phyloP scores from a whole-genome alignment of 345 rosid genomes.

The Chamaenerion angustifolium region DNA sequence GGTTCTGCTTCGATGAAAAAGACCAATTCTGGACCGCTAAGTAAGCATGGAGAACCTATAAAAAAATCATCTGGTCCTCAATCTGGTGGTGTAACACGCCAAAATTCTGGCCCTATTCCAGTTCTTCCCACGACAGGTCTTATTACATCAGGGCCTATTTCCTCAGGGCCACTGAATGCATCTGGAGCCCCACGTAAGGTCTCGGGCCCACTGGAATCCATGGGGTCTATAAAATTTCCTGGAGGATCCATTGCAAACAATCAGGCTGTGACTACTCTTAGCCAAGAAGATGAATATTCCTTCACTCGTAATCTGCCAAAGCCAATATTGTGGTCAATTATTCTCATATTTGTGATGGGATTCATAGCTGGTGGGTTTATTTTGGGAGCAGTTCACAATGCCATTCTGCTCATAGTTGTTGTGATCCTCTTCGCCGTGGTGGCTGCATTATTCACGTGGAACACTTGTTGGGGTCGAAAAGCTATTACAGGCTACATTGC shows the following conservation, averaged over 20 bases:
- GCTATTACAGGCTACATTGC: conserved; percentile 63
- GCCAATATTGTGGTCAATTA: conserved; percentile 55
- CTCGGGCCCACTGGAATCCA: conserved; percentile 85
- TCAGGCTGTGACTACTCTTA: conserved; percentile 63
- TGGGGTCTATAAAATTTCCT: conserved; percentile 56
- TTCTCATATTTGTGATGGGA: conserved; percentile 65
- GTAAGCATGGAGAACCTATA: conserved; percentile 82
- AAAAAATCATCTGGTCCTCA: conserved; percentile 90
- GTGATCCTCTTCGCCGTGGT: conserved; percentile 54
- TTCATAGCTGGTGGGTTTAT: conserved; percentile 83
- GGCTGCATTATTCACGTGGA: conserved; percentile 72
- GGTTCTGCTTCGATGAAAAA: conserved; percentile 74
- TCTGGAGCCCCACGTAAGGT: conserved; percentile 80
- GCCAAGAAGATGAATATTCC: conserved; percentile 58
- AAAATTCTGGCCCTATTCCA: conserved; percentile 85
- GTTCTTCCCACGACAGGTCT: conserved; percentile 87
- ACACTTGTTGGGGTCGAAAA: conserved; percentile 60
- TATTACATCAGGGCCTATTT: conserved; percentile 86
- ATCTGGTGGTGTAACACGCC: conserved; percentile 87
- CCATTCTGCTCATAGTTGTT: conserved; percentile 63
- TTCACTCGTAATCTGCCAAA: conserved; percentile 64
- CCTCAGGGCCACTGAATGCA: conserved; percentile 71
- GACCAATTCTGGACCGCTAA: conserved; percentile 85
- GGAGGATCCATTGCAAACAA: conserved; percentile 46
- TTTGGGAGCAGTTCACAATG: conserved; percentile 80